These are phyloP conservation scores for Solanum pinnatisectum DNA, from an alignment of 257 asterid species.

Conservation along the genomic window DNA sequence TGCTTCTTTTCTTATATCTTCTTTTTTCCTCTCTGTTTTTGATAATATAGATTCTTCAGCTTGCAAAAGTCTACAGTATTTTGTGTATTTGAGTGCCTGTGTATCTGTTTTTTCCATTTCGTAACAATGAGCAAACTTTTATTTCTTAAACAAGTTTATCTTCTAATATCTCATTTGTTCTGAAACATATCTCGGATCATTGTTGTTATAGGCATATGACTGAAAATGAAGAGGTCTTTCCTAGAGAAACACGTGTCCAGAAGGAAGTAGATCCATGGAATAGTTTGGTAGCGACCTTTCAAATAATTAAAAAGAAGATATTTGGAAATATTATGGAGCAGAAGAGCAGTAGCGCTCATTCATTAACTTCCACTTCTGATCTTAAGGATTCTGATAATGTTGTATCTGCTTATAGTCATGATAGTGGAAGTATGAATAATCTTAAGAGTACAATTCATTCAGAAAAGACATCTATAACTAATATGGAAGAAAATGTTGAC, in stretches of 20 bases:
- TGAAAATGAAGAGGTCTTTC: conserved; percentile 11
- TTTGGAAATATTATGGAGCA: not conserved
- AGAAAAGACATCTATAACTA: not conserved
- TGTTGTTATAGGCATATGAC: conserved; percentile 20
- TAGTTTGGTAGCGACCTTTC: conserved; percentile 4
- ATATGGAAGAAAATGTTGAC: not conserved
- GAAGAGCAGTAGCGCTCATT: not conserved
- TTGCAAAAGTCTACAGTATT: not conserved
- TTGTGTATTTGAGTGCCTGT: not conserved
- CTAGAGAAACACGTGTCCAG: conserved; percentile 8
- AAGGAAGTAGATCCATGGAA: conserved; percentile 20
- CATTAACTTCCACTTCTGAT: not conserved
- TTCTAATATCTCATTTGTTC: not conserved
- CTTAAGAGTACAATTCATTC: not conserved
- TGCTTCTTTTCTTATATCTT: not conserved
- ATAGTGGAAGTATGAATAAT: not conserved
- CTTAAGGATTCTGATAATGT: not conserved
- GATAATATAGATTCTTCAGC: not conserved
- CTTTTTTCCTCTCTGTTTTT: not conserved
- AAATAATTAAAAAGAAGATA: conserved; percentile 6
- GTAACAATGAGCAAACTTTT: not conserved
- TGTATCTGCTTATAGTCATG: not conserved
- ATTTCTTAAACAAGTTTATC: not conserved
- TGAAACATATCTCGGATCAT: not conserved
- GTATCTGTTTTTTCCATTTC: not conserved